A percentile compares a stretch with the other conserved stretches of the same genome.
Conservation (phyloP, 148 eudicot genomes). For the Cornus kousa region DNA sequence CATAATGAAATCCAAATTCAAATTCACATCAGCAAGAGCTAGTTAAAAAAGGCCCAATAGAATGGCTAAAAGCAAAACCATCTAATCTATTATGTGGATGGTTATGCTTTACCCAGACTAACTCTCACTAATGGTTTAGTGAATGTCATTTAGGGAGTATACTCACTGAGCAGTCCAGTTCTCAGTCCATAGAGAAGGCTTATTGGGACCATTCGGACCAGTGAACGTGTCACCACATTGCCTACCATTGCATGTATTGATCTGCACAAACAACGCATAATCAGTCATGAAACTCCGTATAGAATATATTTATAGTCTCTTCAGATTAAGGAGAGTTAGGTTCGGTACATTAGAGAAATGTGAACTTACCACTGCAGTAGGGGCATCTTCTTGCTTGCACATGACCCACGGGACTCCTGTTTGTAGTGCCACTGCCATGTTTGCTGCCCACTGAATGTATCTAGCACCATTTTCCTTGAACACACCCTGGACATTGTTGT, state of each 20-base stretch:
- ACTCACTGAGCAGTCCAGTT: constrained; percentile 98
- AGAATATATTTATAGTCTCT: too few relatives aligned
- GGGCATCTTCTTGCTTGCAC: constrained; percentile 86
- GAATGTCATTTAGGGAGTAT: not conserved
- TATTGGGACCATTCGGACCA: constrained; percentile 75
- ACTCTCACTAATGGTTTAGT: too few relatives aligned
- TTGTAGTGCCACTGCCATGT: constrained; percentile 45
- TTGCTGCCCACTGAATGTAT: constrained; percentile 70
- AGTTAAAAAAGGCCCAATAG: too few relatives aligned
- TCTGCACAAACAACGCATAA: constrained; percentile 29
- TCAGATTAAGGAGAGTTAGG: too few relatives aligned
- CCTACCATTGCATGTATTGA: constrained; percentile 90
- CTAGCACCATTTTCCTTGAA: constrained; percentile 33
- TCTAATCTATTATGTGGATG: too few relatives aligned
- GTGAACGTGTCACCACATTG: constrained; percentile 81
- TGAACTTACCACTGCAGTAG: constrained; percentile 48
- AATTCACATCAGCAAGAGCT: too few relatives aligned
- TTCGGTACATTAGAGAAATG: too few relatives aligned
- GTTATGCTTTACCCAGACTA: too few relatives aligned
- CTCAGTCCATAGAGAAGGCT: constrained; percentile 91
- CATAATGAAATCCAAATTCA: not conserved
- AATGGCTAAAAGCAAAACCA: too few relatives aligned
- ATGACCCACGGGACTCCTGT: constrained; percentile 78
- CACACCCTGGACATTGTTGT: constrained; percentile 49
- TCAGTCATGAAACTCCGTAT: too few relatives aligned